A percentile compares a stretch with the other conserved stretches of the same genome.
These are phyloP conservation scores for Dissophora ornata DNA, from an alignment of 192 early-diverging fungal genomes.

Conservation along the genomic window DNA sequence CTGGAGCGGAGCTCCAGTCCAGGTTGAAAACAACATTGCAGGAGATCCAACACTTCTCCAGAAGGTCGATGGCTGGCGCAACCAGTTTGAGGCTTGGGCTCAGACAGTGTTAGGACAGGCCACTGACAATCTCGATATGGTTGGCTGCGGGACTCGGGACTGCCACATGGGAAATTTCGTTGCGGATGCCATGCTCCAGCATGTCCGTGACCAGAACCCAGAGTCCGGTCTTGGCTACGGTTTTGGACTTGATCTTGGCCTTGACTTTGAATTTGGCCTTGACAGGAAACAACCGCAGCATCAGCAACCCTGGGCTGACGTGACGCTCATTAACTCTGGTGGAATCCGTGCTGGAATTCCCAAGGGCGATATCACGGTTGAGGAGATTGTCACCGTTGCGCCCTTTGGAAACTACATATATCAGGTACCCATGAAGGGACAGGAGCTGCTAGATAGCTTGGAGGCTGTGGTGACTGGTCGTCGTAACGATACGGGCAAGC, in stretches of 20 bases:
- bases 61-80: constrained; percentile 52
- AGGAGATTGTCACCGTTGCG: constrained; percentile 60
- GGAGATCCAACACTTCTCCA: constrained; percentile 53
- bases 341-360: constrained; percentile 63
- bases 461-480: constrained; percentile 37
- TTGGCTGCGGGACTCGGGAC: constrained; percentile 52
- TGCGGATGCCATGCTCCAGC: constrained; percentile 66
- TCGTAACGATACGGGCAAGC: constrained; percentile 28
- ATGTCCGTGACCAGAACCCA: constrained; percentile 1
- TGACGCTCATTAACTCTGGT: constrained; percentile 66
- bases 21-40: constrained; percentile 58
- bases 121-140: constrained; percentile 46
- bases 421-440: constrained; percentile 56
- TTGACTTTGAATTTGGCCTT: constrained; percentile 14
- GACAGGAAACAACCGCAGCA: too few relatives aligned
- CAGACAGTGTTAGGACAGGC: constrained; percentile 53
- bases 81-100: constrained; percentile 53
- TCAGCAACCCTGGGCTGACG: constrained; percentile 5
- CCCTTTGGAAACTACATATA: constrained; percentile 72
- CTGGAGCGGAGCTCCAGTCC: constrained; percentile 66
- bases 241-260: too few relatives aligned
- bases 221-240: too few relatives aligned
- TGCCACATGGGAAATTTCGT: constrained; percentile 68
- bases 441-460: constrained; percentile 60
- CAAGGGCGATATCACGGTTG: constrained; percentile 62